Percentiles rank a stretch among this genome's conserved stretches.
phyloP scores from a whole-genome alignment of 352 stramenopile genomes.

The Globisporangium megalacanthum region DNA sequence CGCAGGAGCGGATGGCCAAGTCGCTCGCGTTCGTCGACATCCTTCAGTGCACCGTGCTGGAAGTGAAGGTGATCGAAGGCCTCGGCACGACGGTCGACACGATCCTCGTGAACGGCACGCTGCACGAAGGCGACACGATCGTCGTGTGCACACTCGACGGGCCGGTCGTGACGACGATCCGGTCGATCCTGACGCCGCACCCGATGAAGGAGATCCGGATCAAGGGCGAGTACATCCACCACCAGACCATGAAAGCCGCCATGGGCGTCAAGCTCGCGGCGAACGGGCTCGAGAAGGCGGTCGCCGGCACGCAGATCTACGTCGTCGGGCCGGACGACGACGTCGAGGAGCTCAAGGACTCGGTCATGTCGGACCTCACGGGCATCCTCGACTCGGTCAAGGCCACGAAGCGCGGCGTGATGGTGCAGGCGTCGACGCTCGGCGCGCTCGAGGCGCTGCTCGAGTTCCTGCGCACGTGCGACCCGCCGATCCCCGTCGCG shows the following conservation, averaged over 20 bases:
- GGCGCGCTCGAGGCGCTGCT: constrained; percentile 98
- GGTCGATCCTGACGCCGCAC: constrained; percentile 97
- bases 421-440: constrained; percentile 98
- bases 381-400: constrained; percentile 95
- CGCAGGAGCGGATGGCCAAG: constrained; percentile 93
- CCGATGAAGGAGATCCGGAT: constrained; percentile 97
- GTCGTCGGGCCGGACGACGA: constrained; percentile 96
- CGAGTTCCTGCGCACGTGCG: constrained; percentile 95
- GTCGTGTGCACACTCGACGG: constrained; percentile 98
- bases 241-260: constrained; percentile 97
- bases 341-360: constrained; percentile 97
- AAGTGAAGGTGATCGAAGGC: constrained; percentile 99
- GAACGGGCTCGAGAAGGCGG: constrained; percentile 96
- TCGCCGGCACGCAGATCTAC: constrained; percentile 97
- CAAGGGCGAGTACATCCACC: constrained; percentile 93
- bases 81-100: constrained; percentile 99
- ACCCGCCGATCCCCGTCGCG: constrained; percentile 92
- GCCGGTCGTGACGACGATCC: constrained; percentile 95
- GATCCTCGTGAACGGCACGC: constrained; percentile 96
- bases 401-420: constrained; percentile 95
- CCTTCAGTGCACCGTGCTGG: constrained; percentile 96
- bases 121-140: constrained; percentile 95
- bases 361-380: constrained; percentile 95
- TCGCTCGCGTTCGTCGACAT: constrained; percentile 86
- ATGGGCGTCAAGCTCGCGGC: constrained; percentile 99